Conservation (phyloP, 768 basidiomycete species). For the Boletus reticuloceps region DNA sequence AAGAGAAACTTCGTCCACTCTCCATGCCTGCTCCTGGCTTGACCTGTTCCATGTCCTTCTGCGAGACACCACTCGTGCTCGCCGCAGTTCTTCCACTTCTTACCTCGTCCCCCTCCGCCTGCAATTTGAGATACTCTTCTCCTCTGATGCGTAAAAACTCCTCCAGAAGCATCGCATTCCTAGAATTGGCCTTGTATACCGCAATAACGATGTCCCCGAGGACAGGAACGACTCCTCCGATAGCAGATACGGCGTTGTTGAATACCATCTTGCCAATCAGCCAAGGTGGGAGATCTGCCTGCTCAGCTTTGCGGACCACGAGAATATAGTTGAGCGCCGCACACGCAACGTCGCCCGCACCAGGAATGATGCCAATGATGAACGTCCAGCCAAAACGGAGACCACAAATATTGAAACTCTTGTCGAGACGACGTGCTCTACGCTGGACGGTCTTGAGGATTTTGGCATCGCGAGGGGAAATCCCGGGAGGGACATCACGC, state of each 20-base stretch:
- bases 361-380: conserved; percentile 71
- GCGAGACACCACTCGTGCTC: conserved; percentile 20
- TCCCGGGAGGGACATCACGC: conserved; percentile 72
- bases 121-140: conserved; percentile 60
- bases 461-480: conserved; percentile 71
- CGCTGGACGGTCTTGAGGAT: conserved; percentile 73
- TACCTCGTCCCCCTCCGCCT: conserved; percentile 34
- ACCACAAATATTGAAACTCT: conserved; percentile 77
- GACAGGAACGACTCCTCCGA: conserved; percentile 65
- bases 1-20: conserved; percentile 28
- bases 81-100: conserved; percentile 8
- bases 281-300: conserved; percentile 70
- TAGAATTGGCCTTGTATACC: conserved; percentile 81
- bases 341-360: conserved; percentile 65
- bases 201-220: conserved; percentile 77
- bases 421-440: conserved; percentile 85
- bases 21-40: conserved; percentile 54
- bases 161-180: conserved; percentile 85
- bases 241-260: conserved; percentile 70
- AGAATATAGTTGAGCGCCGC: conserved; percentile 69
- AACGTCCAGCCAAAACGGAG: conserved; percentile 87
- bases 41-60: conserved; percentile 40
- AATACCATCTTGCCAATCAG: conserved; percentile 71
- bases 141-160: conserved; percentile 80
- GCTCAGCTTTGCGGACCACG: conserved; percentile 69